Evolutionary conservation across 805 yeast species (phyloP), one percentile per base, ranked within the genome.

Genomic region (Lachancea kluyveri): DNA sequence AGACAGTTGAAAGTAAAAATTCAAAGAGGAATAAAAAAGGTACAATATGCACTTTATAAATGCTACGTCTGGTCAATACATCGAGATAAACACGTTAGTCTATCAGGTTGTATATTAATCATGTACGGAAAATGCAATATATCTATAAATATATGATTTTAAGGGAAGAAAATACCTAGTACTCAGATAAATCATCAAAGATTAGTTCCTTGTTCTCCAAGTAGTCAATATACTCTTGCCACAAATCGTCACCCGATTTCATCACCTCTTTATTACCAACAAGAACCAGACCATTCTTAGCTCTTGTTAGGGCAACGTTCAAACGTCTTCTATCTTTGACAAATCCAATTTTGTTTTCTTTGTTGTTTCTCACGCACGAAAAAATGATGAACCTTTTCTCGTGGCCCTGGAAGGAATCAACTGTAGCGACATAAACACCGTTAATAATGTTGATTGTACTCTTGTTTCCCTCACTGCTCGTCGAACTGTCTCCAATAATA

Each of bases 341-440:
- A 52, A 79, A 79, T 17, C 87, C 86, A 37, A 79, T 70, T 35
- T 65, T 73, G 17, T 63, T 50, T n/a, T 54, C 53, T 16, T 40
- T 37, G 47, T 79, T 79, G 13, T 77, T 72, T 46, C 96, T 68
- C 19, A 86, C 95, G 48, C 92, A 74, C 3, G 92, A 76, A 39
- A 86, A 64, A 14, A 87, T 69, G 23, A 86, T 79, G 36, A 77
- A 79, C 47, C 82, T 87, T 59, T 84, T 86, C 48, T 85, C 95
- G 46, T 94, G 68, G 18, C 95, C 95, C 59, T 86, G 95, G 62
- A 86, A 86, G 1, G 95, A 92, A 57, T 86, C 96, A n/a, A 86
- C 81, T 0, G 85, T 57, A 10, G 72, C 66, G 43, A 73, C 60
- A 59, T 68, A 61, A 11, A 70, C 51, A 4, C 67, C 70, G 32